A percentile compares a stretch with the other conserved stretches of the same genome.
phyloP scores from a whole-genome alignment of 2,329 filamentous ascomycete species.

The Geoglossum cookeanum region DNA sequence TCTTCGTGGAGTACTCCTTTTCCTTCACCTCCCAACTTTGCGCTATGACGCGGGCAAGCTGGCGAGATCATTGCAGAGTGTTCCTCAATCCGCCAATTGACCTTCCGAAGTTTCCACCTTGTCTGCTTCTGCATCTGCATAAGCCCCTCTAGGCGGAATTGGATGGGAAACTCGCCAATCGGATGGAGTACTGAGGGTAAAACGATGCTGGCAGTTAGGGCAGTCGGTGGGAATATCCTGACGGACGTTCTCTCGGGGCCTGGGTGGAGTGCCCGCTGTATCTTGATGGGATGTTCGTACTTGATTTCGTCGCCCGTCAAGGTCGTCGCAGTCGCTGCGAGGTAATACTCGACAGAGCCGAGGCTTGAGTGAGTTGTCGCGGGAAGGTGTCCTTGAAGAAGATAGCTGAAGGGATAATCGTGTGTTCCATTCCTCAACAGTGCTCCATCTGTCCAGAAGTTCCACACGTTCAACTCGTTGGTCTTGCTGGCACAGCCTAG shows the following conservation, averaged over 20 bases:
- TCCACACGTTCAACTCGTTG: slow-evolving; percentile 62
- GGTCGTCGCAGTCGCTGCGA: slow-evolving; percentile 46
- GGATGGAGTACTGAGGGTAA: slow-evolving; percentile 73
- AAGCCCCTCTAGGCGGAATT: slow-evolving; percentile 71
- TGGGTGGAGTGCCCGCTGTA: slow-evolving; percentile 63
- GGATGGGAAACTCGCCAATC: slow-evolving; percentile 60
- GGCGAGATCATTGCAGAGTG: slow-evolving; percentile 59
- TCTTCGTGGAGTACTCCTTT: slow-evolving; percentile 61
- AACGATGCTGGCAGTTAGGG: slow-evolving; percentile 70
- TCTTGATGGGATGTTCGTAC: slow-evolving; percentile 46
- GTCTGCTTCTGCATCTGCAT: slow-evolving; percentile 52
- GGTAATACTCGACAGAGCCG: slow-evolving; percentile 57
- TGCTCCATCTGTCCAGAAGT: slow-evolving; percentile 42
- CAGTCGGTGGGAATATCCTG: slow-evolving; percentile 89
- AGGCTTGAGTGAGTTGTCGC: slow-evolving; percentile 60
- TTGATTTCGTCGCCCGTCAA: slow-evolving; percentile 42
- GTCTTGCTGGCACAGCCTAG: slow-evolving; percentile 51
- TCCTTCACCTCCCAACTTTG: slow-evolving; percentile 41
- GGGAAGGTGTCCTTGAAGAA: slow-evolving; percentile 72
- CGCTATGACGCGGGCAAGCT: slow-evolving; percentile 57
- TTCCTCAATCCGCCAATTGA: slow-evolving; percentile 89
- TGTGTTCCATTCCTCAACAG: slow-evolving; percentile 39
- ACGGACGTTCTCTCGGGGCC: slow-evolving; percentile 74
- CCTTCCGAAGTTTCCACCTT: slow-evolving; percentile 76
- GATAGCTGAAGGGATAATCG: slow-evolving; percentile 71